Evolutionary conservation across 768 basidiomycete species (phyloP).

Genomic region (Termitomyces sp.): DNA sequence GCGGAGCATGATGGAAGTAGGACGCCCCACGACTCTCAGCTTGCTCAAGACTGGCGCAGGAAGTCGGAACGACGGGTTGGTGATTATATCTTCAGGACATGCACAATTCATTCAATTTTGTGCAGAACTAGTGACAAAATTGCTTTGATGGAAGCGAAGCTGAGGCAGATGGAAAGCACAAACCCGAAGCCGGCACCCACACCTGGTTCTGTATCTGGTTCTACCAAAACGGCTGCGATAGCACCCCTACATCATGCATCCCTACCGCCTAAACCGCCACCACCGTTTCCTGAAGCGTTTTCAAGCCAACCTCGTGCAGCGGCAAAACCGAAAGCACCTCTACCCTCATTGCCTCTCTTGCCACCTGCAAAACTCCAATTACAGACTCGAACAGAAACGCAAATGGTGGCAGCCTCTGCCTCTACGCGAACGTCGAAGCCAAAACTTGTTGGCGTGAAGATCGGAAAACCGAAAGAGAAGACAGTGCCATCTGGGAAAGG

Average conservation of each 20-base stretch:
- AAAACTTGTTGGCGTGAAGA: conserved; percentile 36
- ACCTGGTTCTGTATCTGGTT: conserved; percentile 6
- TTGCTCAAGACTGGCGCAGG: conserved; percentile 69
- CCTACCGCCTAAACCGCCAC: conserved; percentile 38
- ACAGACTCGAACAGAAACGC: conserved; percentile 3
- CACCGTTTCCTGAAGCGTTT: conserved; percentile 18
- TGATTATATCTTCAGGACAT: conserved; percentile 4
- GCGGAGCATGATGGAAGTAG: conserved; percentile 46
- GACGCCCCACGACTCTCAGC: conserved; percentile 81
- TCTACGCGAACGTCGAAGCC: conserved; percentile 11
- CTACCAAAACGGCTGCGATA: not conserved
- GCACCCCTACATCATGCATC: conserved; percentile 26
- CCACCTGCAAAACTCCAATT: conserved; percentile 9
- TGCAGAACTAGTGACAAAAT: conserved; percentile 83
- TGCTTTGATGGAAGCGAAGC: conserved; percentile 92
- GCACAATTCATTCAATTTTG: conserved; percentile 1
- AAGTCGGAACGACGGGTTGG: conserved; percentile 47
- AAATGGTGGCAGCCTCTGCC: not conserved
- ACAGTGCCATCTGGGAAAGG: not conserved
- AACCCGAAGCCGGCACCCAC: conserved; percentile 19
- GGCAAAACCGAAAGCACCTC: conserved; percentile 14
- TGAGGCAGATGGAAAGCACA: conserved; percentile 65
- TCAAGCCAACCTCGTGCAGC: conserved; percentile 4
- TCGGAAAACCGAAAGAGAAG: conserved; percentile 29
- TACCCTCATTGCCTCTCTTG: conserved; percentile 21